A percentile compares a stretch with the other conserved stretches of the same genome.
Conservation (phyloP, 768 basidiomycete genomes). For the Russula foetens region DNA sequence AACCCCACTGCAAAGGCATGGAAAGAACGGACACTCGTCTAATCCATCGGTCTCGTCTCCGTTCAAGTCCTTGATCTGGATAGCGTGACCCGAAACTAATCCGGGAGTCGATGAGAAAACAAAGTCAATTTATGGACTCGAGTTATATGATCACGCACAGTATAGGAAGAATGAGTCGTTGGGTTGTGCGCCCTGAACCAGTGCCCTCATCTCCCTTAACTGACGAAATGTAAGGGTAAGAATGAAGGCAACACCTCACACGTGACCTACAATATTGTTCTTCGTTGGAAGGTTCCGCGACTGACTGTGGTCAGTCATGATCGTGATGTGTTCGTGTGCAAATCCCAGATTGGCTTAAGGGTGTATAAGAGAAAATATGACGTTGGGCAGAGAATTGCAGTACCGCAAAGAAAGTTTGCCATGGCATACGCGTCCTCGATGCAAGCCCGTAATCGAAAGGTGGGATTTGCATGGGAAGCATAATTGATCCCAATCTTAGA, state of each 20-base stretch:
- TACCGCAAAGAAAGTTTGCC: neutral
- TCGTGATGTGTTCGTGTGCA: neutral
- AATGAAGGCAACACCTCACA: neutral
- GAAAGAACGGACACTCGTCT: neutral
- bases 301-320: neutral
- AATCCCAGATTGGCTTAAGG: neutral
- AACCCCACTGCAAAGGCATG: neutral
- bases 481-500: slow-evolving; percentile 5
- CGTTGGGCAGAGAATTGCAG: too few species aligned
- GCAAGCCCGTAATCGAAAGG: neutral
- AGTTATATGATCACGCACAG: neutral
- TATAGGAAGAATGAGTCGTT: neutral
- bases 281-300: neutral
- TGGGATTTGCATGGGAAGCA: neutral
- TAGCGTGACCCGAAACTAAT: slow-evolving; percentile 1
- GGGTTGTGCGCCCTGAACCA: neutral
- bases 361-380: neutral
- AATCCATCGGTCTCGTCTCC: neutral
- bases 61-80: neutral
- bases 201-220: neutral
- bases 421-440: neutral
- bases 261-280: neutral
- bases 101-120: neutral
- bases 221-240: neutral
- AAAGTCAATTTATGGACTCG: neutral